phyloP scores from a whole-genome alignment of 176 grass and related monocot genomes.

The Avena atlantica region DNA sequence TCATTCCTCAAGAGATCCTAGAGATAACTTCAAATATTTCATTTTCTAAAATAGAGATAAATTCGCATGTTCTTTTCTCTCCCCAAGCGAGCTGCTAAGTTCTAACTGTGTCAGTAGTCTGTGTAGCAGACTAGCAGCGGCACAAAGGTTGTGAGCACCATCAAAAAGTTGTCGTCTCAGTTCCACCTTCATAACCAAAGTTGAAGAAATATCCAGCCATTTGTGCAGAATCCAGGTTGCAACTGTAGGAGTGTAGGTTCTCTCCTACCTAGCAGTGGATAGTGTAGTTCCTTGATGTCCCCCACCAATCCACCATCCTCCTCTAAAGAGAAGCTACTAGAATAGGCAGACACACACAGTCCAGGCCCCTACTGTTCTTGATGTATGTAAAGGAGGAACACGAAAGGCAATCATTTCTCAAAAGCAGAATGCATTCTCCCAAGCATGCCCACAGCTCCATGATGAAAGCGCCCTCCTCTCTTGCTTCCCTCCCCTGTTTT shows the following conservation, averaged over 20 bases:
- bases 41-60: no score
- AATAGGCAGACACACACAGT: neutral
- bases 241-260: neutral
- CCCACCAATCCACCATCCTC: constrained; percentile 39
- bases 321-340: constrained; percentile 36
- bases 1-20: no score
- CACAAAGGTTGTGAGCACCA: neutral
- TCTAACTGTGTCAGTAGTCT: neutral
- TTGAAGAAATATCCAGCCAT: constrained; percentile 14
- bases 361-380: constrained; percentile 9
- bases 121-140: neutral
- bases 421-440: constrained; percentile 35
- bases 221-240: neutral
- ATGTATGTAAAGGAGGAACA: neutral
- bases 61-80: no score
- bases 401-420: neutral
- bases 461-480: constrained; percentile 24
- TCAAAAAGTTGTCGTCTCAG: neutral
- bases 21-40: no score
- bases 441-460: constrained; percentile 20
- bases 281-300: constrained; percentile 12
- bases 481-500: neutral
- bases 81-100: neutral
- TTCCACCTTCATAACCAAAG: no score
- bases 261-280: constrained; percentile 13